Percentiles rank a stretch among this genome's conserved stretches.
These are phyloP conservation scores for Rhodotorula mucilaginosa DNA, from an alignment of 1,284 basidiomycete genomes.

Conservation along the genomic window DNA sequence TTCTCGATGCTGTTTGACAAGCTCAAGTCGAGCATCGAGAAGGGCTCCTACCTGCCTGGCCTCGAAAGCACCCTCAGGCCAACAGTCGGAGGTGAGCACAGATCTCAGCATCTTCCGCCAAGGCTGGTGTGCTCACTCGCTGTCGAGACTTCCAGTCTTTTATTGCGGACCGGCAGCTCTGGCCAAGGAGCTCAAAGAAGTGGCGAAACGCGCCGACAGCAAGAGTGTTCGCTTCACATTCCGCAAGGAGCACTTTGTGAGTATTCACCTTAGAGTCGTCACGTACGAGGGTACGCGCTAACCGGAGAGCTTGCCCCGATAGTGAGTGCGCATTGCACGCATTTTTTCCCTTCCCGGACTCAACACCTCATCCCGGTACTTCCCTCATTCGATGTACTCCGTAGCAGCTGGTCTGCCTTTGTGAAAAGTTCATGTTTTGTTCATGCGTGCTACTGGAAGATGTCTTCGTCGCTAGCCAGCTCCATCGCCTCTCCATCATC, in stretches of 20 bases:
- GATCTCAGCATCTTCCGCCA: background rate
- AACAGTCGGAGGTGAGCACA: conserved; percentile 55
- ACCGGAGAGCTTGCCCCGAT: too few relatives aligned
- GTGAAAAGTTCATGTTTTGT: background rate
- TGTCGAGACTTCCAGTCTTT: conserved; percentile 23
- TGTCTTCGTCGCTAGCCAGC: conserved; percentile 23
- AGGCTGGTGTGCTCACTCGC: background rate
- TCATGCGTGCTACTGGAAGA: conserved; percentile 10
- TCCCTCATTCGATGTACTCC: background rate
- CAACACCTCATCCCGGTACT: background rate
- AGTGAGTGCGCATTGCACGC: too few relatives aligned
- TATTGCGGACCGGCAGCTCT: conserved; percentile 30
- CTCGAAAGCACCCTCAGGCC: conserved; percentile 71
- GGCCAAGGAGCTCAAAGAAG: conserved; percentile 18
- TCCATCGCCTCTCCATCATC: conserved; percentile 28
- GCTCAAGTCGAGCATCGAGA: conserved; percentile 70
- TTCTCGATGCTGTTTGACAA: conserved; percentile 73
- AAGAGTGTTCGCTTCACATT: conserved; percentile 24
- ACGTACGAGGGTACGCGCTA: too few relatives aligned
- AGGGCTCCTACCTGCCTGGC: conserved; percentile 72
- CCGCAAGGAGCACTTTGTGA: conserved; percentile 32
- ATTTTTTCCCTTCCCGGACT: background rate
- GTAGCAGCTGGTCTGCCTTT: background rate
- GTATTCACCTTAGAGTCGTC: background rate
- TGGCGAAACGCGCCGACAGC: background rate